Conservation (phyloP, 768 basidiomycete genomes). For the Russula dissimulans region DNA sequence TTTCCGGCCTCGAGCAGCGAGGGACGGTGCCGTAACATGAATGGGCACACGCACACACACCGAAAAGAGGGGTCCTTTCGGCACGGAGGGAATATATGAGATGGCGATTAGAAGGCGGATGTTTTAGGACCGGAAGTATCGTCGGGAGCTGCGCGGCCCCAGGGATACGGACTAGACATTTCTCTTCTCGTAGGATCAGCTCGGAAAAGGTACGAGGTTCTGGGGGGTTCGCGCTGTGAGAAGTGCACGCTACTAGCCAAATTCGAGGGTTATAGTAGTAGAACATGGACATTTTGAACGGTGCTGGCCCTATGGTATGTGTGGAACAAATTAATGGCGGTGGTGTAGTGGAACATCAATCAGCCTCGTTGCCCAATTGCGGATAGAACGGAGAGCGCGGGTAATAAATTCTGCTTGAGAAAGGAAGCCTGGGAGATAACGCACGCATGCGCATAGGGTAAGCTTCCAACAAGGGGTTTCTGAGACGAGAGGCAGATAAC, state of each 20-base stretch:
- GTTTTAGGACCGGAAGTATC: not conserved
- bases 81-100: not conserved
- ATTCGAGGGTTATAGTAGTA: too few relatives aligned
- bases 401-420: not conserved
- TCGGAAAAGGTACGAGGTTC: too few relatives aligned
- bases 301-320: too few relatives aligned
- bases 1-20: not conserved
- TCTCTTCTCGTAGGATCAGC: too few relatives aligned
- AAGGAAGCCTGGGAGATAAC: too few relatives aligned
- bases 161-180: not conserved
- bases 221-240: too few relatives aligned
- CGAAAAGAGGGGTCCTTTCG: not conserved
- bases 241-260: too few relatives aligned
- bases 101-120: slow-evolving; percentile 6
- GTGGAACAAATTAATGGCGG: not conserved
- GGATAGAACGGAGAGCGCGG: not conserved
- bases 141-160: not conserved
- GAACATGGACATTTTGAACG: too few relatives aligned
- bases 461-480: too few relatives aligned
- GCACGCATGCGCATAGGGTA: too few relatives aligned
- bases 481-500: too few relatives aligned
- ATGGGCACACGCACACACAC: not conserved
- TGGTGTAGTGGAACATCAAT: not conserved
- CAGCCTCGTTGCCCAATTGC: not conserved
- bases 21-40: not conserved